A percentile compares a stretch with the other conserved stretches of the same genome.
phyloP scores from a whole-genome alignment of 2,329 filamentous ascomycete species.

The Nannizzia gypsea region DNA sequence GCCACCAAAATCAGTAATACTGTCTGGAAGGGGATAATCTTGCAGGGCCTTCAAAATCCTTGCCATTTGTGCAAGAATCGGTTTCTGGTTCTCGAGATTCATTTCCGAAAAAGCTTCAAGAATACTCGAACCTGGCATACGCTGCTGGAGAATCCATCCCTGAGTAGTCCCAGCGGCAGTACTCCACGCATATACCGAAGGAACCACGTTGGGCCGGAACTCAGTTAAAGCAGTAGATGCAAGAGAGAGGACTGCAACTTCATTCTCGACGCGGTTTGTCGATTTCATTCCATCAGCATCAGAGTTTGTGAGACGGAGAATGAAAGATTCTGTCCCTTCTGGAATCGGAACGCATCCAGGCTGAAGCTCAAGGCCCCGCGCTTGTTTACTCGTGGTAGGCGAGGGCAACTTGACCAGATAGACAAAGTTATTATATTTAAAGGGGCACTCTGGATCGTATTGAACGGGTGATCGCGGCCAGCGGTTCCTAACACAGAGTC shows the following conservation, averaged over 20 bases:
- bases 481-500: too few relatives aligned
- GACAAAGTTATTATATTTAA: constrained; percentile 29
- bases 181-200: constrained; percentile 23
- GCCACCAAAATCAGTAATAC: constrained; percentile 23
- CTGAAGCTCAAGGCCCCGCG: too few relatives aligned
- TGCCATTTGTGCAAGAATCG: constrained; percentile 24
- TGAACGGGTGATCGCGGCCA: too few relatives aligned
- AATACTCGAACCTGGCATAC: constrained; percentile 22
- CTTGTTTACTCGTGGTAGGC: too few relatives aligned
- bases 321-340: constrained; percentile 19
- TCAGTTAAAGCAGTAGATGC: constrained; percentile 19
- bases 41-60: constrained; percentile 23
- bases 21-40: constrained; percentile 23
- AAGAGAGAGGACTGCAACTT: constrained; percentile 24
- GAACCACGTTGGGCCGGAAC: constrained; percentile 21
- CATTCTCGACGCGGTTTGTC: constrained; percentile 22
- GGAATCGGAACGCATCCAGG: constrained; percentile 21
- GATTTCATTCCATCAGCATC: constrained; percentile 23
- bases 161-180: constrained; percentile 16
- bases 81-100: constrained; percentile 17
- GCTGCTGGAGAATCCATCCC: constrained; percentile 24
- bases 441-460: constrained; percentile 24
- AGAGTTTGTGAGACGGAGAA: constrained; percentile 25
- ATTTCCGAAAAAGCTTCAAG: constrained; percentile 18
- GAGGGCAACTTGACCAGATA: constrained; percentile 20